Conservation (phyloP, 257 asterid genomes). For the Lycium barbarum region DNA sequence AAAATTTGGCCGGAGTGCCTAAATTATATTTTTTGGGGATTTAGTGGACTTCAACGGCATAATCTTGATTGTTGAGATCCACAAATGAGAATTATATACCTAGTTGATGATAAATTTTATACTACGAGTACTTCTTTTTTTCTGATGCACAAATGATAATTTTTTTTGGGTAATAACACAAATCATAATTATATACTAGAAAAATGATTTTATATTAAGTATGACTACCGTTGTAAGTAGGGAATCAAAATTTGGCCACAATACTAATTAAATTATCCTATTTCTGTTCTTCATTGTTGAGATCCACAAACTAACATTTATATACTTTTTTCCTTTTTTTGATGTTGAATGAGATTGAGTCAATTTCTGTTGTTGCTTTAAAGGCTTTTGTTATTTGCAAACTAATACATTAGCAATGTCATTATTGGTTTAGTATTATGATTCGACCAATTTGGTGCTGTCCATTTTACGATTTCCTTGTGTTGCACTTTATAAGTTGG, state of each 20-base stretch:
- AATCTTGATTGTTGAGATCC: slow-evolving; percentile 25
- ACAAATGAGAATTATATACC: not conserved
- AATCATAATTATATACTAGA: not conserved
- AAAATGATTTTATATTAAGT: not conserved
- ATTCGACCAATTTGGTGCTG: not conserved
- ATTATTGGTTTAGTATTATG: not conserved
- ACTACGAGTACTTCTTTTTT: not conserved
- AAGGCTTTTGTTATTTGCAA: not conserved
- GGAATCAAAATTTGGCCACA: not conserved
- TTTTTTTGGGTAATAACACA: too few species aligned
- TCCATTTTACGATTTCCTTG: not conserved
- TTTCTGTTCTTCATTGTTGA: not conserved
- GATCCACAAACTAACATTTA: not conserved
- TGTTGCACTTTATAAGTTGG: not conserved
- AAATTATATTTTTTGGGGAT: not conserved
- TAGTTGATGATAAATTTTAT: not conserved
- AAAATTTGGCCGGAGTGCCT: not conserved
- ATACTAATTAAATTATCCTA: not conserved
- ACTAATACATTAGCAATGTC: not conserved
- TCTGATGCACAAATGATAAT: not conserved
- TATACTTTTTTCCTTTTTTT: not conserved
- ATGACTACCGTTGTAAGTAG: not conserved
- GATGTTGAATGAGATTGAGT: not conserved
- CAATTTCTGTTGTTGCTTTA: not conserved
- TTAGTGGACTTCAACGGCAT: slow-evolving; percentile 19